These are phyloP conservation scores for Penicillium argentinense DNA, from an alignment of 495 filamentous ascomycete genomes.

Conservation along the genomic window DNA sequence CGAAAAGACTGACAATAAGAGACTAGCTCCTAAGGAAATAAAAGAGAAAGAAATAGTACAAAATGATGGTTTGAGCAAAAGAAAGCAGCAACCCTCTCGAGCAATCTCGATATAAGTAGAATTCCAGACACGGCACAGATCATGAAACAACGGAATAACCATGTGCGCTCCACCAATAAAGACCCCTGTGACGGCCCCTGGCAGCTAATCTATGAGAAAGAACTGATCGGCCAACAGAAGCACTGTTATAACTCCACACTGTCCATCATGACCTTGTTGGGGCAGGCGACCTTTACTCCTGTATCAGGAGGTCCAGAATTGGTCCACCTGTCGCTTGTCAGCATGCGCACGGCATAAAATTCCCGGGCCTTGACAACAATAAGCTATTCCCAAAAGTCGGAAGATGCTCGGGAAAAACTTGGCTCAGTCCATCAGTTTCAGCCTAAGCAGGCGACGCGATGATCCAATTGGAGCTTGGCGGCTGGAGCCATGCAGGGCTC, in stretches of 20 bases:
- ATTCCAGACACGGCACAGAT: background rate
- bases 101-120: conserved; percentile 3
- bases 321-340: background rate
- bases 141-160: background rate
- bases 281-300: background rate
- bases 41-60: background rate
- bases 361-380: background rate
- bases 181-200: conserved; percentile 1
- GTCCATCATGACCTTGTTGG: conserved; percentile 8
- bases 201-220: background rate
- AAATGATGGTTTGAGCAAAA: conserved; percentile 1
- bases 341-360: background rate
- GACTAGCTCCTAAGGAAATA: conserved; percentile 6
- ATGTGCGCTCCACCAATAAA: background rate
- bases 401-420: conserved; percentile 3
- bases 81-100: background rate
- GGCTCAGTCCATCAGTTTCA: conserved; percentile 1
- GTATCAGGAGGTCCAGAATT: background rate
- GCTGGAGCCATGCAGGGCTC: background rate
- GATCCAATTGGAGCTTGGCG: background rate
- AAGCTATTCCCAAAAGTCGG: conserved; percentile 1
- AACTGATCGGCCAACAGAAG: conserved; percentile 2
- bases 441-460: background rate
- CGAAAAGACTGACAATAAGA: conserved; percentile 10
- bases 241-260: background rate